These are phyloP conservation scores for Lipomyces japonicus DNA, from an alignment of 805 yeast species.

Conservation along the genomic window DNA sequence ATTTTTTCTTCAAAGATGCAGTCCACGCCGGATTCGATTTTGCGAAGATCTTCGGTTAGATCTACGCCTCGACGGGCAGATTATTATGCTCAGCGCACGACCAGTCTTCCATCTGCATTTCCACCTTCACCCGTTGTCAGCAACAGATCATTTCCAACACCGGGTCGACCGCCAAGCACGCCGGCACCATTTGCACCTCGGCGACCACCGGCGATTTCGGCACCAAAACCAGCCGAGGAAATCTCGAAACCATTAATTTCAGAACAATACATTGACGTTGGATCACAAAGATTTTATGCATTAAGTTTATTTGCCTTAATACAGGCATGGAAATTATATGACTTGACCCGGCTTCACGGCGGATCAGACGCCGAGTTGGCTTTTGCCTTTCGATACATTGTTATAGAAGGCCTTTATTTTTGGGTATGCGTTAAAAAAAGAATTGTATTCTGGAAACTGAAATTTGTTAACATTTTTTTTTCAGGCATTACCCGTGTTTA, in stretches of 20 bases:
- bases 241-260: constrained; percentile 49
- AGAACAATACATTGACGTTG: constrained; percentile 59
- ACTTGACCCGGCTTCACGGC: constrained; percentile 54
- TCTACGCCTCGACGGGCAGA: constrained; percentile 5
- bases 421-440: constrained; percentile 44
- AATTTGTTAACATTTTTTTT: neutral
- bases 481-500: constrained; percentile 58
- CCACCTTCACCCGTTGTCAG: constrained; percentile 24
- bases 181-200: neutral
- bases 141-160: neutral
- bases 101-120: constrained; percentile 23
- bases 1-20: no score
- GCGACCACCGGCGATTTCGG: neutral
- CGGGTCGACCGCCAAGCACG: neutral
- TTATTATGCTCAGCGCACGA: constrained; percentile 15
- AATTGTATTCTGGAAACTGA: neutral
- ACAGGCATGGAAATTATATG: constrained; percentile 85
- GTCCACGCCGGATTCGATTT: no score
- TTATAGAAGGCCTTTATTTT: constrained; percentile 67
- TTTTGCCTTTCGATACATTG: constrained; percentile 65
- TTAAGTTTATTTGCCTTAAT: constrained; percentile 64
- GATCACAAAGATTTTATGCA: constrained; percentile 68
- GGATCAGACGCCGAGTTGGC: constrained; percentile 50
- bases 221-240: neutral
- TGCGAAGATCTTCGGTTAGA: no score